Conservation (phyloP, 352 stramenopile genomes). For the Phytophthora pluvialis region DNA sequence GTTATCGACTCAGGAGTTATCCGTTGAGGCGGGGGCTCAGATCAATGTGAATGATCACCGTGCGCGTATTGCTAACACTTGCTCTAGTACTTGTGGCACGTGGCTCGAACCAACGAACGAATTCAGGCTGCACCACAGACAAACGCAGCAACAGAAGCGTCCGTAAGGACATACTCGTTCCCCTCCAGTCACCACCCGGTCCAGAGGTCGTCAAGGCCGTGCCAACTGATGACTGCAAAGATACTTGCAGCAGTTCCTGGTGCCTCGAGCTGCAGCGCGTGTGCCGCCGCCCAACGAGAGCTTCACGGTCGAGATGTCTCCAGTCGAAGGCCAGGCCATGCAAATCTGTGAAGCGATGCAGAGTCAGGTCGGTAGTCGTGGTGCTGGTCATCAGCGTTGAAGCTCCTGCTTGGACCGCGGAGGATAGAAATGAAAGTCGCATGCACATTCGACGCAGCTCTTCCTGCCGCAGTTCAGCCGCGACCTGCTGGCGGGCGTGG, state of each 20-base stretch:
- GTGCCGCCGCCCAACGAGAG: constrained; percentile 26
- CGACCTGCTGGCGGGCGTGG: no score
- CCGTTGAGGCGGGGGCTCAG: not conserved
- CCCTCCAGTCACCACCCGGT: not conserved
- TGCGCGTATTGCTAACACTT: not conserved
- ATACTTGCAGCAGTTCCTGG: constrained; percentile 13
- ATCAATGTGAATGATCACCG: constrained; percentile 12
- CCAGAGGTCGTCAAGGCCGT: not conserved
- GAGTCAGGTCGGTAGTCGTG: constrained; percentile 12
- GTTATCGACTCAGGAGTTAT: no score
- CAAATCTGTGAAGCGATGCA: constrained; percentile 18
- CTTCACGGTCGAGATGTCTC: constrained; percentile 14
- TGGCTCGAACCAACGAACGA: constrained; percentile 20
- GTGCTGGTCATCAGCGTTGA: constrained; percentile 9
- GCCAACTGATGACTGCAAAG: constrained; percentile 10
- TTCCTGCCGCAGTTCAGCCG: no score
- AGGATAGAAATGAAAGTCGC: constrained; percentile 15
- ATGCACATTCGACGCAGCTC: not conserved
- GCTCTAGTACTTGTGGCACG: constrained; percentile 7
- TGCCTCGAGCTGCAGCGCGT: not conserved
- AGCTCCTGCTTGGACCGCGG: constrained; percentile 6
- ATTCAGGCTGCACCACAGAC: constrained; percentile 7
- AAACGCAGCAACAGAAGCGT: not conserved
- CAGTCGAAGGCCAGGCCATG: constrained; percentile 9
- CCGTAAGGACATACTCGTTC: not conserved